Percentiles rank a stretch among this genome's conserved stretches.
These are phyloP conservation scores for Wickerhamomyces sydowiorum DNA, from an alignment of 805 yeast species.

Conservation along the genomic window DNA sequence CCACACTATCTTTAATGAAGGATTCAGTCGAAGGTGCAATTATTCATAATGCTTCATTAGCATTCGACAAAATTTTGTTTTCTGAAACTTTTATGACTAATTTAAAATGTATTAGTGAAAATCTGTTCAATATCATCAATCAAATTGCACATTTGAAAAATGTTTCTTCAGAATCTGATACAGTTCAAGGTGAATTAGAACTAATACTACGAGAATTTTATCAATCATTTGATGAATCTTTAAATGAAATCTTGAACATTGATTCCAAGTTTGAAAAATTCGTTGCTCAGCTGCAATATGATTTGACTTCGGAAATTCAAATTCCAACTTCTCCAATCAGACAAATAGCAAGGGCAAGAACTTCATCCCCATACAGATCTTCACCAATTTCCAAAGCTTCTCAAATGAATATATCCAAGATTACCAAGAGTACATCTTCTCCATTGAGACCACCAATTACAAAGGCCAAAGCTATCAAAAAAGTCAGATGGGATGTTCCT, in stretches of 20 bases:
- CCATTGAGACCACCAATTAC: slow-evolving; percentile 7
- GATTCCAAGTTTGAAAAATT: slow-evolving; percentile 32
- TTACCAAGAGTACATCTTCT: slow-evolving; percentile 11
- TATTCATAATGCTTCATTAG: slow-evolving; percentile 46
- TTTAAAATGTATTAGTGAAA: slow-evolving; percentile 12
- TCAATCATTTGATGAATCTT: slow-evolving; percentile 17
- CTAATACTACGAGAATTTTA: slow-evolving; percentile 14
- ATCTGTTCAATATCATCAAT: slow-evolving; percentile 10
- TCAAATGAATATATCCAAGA: slow-evolving; percentile 10
- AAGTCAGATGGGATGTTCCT: slow-evolving; percentile 43
- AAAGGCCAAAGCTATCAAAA: slow-evolving; percentile 26
- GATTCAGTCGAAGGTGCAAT: slow-evolving; percentile 49
- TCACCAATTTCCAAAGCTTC: slow-evolving; percentile 20
- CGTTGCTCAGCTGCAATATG: slow-evolving; percentile 18
- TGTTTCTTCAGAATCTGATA: slow-evolving; percentile 8
- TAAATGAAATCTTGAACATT: slow-evolving; percentile 25
- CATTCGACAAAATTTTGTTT: slow-evolving; percentile 42
- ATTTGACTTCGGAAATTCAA: slow-evolving; percentile 15
- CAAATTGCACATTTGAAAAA: slow-evolving; percentile 9
- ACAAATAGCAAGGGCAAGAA: slow-evolving; percentile 13
- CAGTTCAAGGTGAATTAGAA: slow-evolving; percentile 13
- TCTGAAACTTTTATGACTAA: slow-evolving; percentile 22
- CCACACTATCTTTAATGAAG: slow-evolving; percentile 35
- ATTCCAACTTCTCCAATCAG: slow-evolving; percentile 23
- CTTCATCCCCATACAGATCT: slow-evolving; percentile 18